Evolutionary conservation across 2,329 filamentous ascomycete species (phyloP).

Genomic region (Fusarium compactum): DNA sequence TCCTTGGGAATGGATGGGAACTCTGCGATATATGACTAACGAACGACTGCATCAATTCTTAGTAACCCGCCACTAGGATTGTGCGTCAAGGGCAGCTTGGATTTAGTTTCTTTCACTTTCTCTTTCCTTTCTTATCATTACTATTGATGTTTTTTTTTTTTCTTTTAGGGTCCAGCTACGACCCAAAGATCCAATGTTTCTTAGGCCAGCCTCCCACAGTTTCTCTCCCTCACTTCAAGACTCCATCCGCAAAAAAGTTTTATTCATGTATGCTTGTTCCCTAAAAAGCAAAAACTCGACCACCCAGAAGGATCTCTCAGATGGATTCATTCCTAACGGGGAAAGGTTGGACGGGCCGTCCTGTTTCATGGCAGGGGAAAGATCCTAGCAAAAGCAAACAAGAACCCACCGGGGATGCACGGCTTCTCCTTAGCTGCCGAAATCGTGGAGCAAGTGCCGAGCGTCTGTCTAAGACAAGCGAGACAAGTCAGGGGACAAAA

Average conservation of each 20-base stretch:
- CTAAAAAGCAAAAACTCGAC: slow-evolving; percentile 14
- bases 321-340: slow-evolving; percentile 20
- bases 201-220: not conserved
- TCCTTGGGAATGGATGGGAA: not conserved
- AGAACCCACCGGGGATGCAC: slow-evolving; percentile 18
- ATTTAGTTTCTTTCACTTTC: not conserved
- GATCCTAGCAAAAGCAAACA: slow-evolving; percentile 17
- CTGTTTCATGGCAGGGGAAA: slow-evolving; percentile 37
- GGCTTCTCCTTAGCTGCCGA: slow-evolving; percentile 30
- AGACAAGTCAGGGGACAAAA: slow-evolving; percentile 22
- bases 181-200: slow-evolving; percentile 8
- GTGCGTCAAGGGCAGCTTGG: not conserved
- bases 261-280: not conserved
- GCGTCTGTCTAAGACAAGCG: slow-evolving; percentile 10
- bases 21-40: slow-evolving; percentile 26
- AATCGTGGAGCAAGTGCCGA: slow-evolving; percentile 31
- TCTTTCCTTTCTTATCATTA: not conserved
- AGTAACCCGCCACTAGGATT: not conserved
- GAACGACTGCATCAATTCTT: not conserved
- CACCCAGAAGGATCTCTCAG: slow-evolving; percentile 6
- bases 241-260: not conserved
- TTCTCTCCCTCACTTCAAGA: slow-evolving; percentile 11
- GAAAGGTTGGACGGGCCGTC: slow-evolving; percentile 31
- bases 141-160: not conserved
- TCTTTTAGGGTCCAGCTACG: not conserved